Evolutionary conservation across 768 basidiomycete species (phyloP).

Genomic region (Suillus fuscotomentosus): DNA sequence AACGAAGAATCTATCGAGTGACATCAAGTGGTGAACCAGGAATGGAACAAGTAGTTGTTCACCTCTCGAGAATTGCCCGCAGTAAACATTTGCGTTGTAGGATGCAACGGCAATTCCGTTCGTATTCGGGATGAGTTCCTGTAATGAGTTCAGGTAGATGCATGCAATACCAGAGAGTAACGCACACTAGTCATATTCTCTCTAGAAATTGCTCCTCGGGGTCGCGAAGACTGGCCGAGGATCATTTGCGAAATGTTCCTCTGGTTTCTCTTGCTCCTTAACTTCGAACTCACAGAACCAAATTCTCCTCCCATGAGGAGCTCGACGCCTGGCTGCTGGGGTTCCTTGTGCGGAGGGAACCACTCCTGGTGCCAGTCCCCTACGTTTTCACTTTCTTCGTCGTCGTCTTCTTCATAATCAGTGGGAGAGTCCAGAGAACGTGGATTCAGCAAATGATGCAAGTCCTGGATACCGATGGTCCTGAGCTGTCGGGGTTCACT

Average conservation of each 20-base stretch:
- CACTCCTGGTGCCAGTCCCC: conserved; percentile 27
- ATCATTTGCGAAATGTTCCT: conserved; percentile 51
- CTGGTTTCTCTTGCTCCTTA: conserved; percentile 38
- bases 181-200: conserved; percentile 60
- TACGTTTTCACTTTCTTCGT: conserved; percentile 26
- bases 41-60: neutral
- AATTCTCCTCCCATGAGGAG: conserved; percentile 80
- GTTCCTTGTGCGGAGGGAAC: conserved; percentile 47
- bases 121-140: conserved; percentile 79
- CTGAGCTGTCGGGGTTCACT: conserved; percentile 3
- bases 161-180: conserved; percentile 6
- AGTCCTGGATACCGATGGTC: conserved; percentile 22
- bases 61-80: conserved; percentile 83
- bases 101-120: conserved; percentile 77
- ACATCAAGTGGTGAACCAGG: conserved; percentile 9
- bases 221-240: conserved; percentile 37
- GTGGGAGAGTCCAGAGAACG: conserved; percentile 19
- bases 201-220: conserved; percentile 35
- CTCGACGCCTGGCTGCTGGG: conserved; percentile 60
- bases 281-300: conserved; percentile 58
- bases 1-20: conserved; percentile 72
- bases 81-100: conserved; percentile 75
- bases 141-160: conserved; percentile 6
- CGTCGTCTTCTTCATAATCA: conserved; percentile 41
- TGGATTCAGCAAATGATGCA: conserved; percentile 21